Evolutionary conservation across 139 green algal species (phyloP), one percentile per base, ranked within the genome.

Genomic region (Chlamydomonas applanata): DNA sequence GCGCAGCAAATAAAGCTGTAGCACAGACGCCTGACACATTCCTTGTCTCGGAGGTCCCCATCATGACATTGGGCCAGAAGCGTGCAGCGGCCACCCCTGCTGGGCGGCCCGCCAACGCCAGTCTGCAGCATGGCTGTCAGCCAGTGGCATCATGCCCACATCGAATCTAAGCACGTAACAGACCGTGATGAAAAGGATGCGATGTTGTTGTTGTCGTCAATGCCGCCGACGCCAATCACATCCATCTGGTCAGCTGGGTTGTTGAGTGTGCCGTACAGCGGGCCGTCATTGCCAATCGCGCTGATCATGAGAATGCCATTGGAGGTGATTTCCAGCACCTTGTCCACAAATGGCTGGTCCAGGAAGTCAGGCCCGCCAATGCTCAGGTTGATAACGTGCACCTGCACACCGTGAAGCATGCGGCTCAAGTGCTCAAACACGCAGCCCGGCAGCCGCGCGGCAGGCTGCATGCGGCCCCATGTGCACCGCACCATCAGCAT

Each of bases 271-370:
- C 96, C 96, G 60, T 95, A 99, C 66, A 97, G 79, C 0, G 96
- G 96, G 0, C 96, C 96, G 71, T 99, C 96, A 75, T 99, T 99
- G 70, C 94, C 93, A 54, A 97, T 97, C 65, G 93, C 93, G 19
- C 82, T 91, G 14, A 96, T 74, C 93, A 99, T 96, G 59, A 99
- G 91, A 71, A 99, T 94, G 80, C 95, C 95, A 69, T 88, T 67
- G 83, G 82, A 77, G 3, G 95, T 98, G 44, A 99, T 85, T 80
- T 99, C 96, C 68, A 80, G 81, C 30, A 97, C 83, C 90, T 99
- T 99, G 54, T 99, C 96, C 19, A 99, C 94, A 83, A 99, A 99
- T 0, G 96, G 96, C n/a, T 80, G 59, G 83, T 99, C 96, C 79
- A 99, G 73, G 77, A 93, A 98, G 82, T 99, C 96, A 27, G 96